Percentiles rank a stretch among this genome's conserved stretches.
Evolutionary conservation across 768 basidiomycete species (phyloP).

Genomic region (Agrocybe pediades): DNA sequence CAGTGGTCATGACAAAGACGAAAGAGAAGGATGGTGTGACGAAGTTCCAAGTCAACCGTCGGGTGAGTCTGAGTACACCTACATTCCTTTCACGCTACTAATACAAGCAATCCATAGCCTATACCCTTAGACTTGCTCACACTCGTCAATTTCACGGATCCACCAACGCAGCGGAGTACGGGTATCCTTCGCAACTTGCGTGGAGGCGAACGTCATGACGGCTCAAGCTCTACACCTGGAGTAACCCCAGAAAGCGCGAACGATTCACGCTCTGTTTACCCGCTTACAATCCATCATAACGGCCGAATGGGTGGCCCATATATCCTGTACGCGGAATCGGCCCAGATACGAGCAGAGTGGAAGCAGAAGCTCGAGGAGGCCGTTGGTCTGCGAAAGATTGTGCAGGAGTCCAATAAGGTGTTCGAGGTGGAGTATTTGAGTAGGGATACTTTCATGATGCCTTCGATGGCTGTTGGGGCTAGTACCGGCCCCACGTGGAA

Average conservation of each 20-base stretch:
- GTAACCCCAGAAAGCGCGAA: constrained; percentile 40
- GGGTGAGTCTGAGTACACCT: constrained; percentile 65
- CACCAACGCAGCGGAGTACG: constrained; percentile 71
- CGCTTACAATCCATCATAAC: constrained; percentile 87
- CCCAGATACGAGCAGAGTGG: constrained; percentile 82
- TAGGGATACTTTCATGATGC: constrained; percentile 83
- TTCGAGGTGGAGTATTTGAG: constrained; percentile 93
- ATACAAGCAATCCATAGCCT: constrained; percentile 52
- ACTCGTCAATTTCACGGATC: constrained; percentile 81
- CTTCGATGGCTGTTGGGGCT: constrained; percentile 54
- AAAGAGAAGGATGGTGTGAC: constrained; percentile 76
- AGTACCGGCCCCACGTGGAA: constrained; percentile 62
- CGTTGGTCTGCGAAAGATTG: constrained; percentile 77
- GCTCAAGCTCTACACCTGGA: constrained; percentile 17
- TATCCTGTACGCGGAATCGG: constrained; percentile 84
- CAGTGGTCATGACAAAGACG: constrained; percentile 89
- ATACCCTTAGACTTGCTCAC: constrained; percentile 91
- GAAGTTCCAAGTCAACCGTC: constrained; percentile 78
- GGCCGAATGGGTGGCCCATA: constrained; percentile 87
- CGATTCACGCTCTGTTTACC: constrained; percentile 81
- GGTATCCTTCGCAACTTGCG: constrained; percentile 72
- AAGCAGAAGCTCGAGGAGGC: constrained; percentile 88
- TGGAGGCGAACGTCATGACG: constrained; percentile 34
- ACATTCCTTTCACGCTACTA: not conserved
- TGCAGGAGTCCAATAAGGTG: constrained; percentile 92